Evolutionary conservation across 306 rosid genomes (phyloP).

Genomic region (Cicer pinnatifidum): DNA sequence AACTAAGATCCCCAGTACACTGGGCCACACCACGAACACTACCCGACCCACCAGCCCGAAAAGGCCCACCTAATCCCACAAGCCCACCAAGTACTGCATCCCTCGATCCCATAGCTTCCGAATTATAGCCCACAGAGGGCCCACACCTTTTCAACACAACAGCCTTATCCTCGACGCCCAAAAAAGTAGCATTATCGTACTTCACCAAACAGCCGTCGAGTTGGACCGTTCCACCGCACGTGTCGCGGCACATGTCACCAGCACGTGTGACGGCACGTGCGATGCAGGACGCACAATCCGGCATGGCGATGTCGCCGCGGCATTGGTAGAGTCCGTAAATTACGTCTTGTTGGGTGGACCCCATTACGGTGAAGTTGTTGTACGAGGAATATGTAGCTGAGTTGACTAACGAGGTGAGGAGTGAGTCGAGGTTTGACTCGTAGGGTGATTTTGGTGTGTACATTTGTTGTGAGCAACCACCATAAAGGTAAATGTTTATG

Average conservation of each 20-base stretch:
- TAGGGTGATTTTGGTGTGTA: conserved; percentile 69
- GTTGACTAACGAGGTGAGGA: conserved; percentile 81
- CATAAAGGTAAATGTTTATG: conserved; percentile 58
- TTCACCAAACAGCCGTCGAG: conserved; percentile 83
- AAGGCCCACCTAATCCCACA: conserved; percentile 56
- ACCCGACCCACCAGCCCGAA: conserved; percentile 70
- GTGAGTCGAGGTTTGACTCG: conserved; percentile 71
- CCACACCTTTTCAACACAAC: conserved; percentile 83
- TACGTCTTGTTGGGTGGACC: conserved; percentile 60
- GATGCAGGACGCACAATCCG: conserved; percentile 82
- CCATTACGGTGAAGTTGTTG: conserved; percentile 79
- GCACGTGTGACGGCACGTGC: conserved; percentile 64
- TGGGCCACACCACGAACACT: conserved; percentile 68
- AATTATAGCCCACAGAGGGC: conserved; percentile 69
- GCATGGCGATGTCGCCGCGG: conserved; percentile 91
- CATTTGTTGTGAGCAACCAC: conserved; percentile 75
- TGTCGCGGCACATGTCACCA: conserved; percentile 55
- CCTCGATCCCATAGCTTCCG: conserved; percentile 54
- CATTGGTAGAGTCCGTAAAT: conserved; percentile 87
- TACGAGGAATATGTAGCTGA: conserved; percentile 84
- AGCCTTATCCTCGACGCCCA: conserved; percentile 76
- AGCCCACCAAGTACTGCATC: conserved; percentile 67
- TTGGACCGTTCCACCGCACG: conserved; percentile 78
- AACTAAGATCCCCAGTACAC: conserved; percentile 71
- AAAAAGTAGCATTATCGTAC: conserved; percentile 75